A percentile compares a stretch with the other conserved stretches of the same genome.
phyloP scores from a whole-genome alignment of 1,284 basidiomycete species.

The Pseudozyma pruni region DNA sequence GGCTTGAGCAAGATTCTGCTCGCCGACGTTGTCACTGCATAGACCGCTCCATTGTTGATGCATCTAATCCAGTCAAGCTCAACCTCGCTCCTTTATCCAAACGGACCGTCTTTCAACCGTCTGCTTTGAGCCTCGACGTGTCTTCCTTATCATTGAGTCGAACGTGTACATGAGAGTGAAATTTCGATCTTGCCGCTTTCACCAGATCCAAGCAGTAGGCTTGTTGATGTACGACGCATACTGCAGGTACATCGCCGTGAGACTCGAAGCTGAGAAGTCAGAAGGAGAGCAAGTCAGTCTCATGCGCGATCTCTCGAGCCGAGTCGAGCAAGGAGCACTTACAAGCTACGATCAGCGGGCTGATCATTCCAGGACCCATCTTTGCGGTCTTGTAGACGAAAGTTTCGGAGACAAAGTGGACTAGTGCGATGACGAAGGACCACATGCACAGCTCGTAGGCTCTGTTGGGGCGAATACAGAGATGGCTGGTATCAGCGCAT shows the following conservation, averaged over 20 bases:
- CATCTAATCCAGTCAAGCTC: too few relatives aligned
- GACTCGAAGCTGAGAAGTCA: conserved; percentile 33
- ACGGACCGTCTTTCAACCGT: too few relatives aligned
- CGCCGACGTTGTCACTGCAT: conserved; percentile 9
- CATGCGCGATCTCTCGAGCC: too few relatives aligned
- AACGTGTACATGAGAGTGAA: too few relatives aligned
- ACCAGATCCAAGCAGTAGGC: background rate
- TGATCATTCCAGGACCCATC: conserved; percentile 75
- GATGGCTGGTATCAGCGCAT: background rate
- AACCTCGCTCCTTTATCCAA: too few relatives aligned
- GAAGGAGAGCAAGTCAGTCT: background rate
- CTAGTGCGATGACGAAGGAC: conserved; percentile 88
- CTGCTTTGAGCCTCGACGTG: background rate
- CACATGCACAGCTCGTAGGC: conserved; percentile 85
- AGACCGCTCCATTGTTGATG: background rate
- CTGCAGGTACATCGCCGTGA: conserved; percentile 28
- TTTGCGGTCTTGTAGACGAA: conserved; percentile 83
- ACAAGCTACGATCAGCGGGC: conserved; percentile 88
- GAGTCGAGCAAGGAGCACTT: conserved; percentile 67
- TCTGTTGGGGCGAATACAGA: conserved; percentile 15
- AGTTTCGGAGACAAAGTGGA: conserved; percentile 87
- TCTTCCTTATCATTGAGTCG: background rate
- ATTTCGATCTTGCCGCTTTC: too few relatives aligned
- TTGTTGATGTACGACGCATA: conserved; percentile 20
- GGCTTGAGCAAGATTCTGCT: conserved; percentile 22